Base-by-base conservation (phyloP, 1,284 basidiomycete genomes). In the Amylostereum areolatum region DNA sequence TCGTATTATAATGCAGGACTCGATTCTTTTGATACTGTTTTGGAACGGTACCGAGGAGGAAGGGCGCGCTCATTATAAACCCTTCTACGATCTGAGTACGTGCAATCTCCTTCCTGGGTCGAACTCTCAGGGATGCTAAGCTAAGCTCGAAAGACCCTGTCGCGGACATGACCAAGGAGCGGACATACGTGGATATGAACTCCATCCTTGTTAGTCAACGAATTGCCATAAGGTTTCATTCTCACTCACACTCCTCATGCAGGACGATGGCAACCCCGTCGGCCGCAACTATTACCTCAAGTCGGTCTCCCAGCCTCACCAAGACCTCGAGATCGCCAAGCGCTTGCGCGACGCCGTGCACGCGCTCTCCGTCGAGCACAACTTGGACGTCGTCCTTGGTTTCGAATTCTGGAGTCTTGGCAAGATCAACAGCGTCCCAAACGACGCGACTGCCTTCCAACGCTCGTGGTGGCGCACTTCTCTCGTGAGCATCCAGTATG, bases 11-110 rank as follows among this genome's bases (percentile, higher is more conserved):
- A 18, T 18, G 18, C 18, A 18, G 18, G 18, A 18, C 18, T 18
- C 18, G 18, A 8, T 42, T 31, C 51, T 63, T 8, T 41, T 67
- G n/a, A 34, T 60, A n/a, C 45, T 72, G 24, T 77, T 79, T 56
- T 79, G 69, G 57, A 76, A 77, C 54, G 75, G 75, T 0, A 62
- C 66, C 1, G 74, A 71, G 53, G 61, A 63, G 18, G 70, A 76
- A 52, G 78, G 74, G 2, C 64, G 67, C 34, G 57, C 56, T 9
- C 66, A 61, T 4, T 79, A 70, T 56, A 74, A 73, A 53, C 50
- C 58, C 5, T 66, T 80, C 50, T 65, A 70, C 28, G 68, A 72
- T 52, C 59, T 70, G 37, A 65, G 71, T 74, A 51, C 30, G 62
- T 55, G 6, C 24, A 4, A 25, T 25, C 43, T 32, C 25, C 25